Conservation (phyloP, 768 basidiomycete genomes). For the Psilocybe cubensis region DNA sequence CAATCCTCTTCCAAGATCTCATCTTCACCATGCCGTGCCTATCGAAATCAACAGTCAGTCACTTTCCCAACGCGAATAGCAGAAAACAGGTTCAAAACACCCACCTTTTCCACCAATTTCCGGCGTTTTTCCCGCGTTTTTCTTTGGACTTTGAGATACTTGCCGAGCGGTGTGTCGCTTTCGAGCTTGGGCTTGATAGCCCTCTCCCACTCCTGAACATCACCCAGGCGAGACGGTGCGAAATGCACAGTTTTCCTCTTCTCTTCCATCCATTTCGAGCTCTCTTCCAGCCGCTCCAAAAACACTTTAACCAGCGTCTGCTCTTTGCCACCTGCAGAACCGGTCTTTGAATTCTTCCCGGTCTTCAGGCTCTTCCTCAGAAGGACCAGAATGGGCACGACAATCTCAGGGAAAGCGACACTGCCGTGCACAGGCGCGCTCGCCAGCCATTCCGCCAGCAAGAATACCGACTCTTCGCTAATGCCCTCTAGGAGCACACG, state of each 20-base stretch:
- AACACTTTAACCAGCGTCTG: constrained; percentile 69
- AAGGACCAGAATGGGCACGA: constrained; percentile 74
- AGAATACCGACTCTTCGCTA: constrained; percentile 78
- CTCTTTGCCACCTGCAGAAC: constrained; percentile 48
- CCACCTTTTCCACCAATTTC: constrained; percentile 75
- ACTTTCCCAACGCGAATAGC: constrained; percentile 7
- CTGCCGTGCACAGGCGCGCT: constrained; percentile 73
- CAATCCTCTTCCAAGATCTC: constrained; percentile 63
- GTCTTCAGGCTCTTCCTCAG: constrained; percentile 80
- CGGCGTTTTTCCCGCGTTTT: constrained; percentile 80
- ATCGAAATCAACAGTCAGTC: constrained; percentile 19
- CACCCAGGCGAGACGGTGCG: constrained; percentile 68
- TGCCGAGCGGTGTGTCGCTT: constrained; percentile 74
- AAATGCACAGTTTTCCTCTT: constrained; percentile 73
- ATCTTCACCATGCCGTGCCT: constrained; percentile 75
- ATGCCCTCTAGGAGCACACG: constrained; percentile 83
- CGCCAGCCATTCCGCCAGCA: constrained; percentile 83
- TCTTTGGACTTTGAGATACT: constrained; percentile 78
- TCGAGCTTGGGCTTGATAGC: constrained; percentile 57
- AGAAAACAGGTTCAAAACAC: constrained; percentile 12
- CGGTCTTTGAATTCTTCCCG: constrained; percentile 29
- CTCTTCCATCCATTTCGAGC: constrained; percentile 75
- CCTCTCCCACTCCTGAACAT: constrained; percentile 78
- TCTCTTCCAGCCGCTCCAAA: constrained; percentile 88
- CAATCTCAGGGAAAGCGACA: constrained; percentile 93